Evolutionary conservation across 768 basidiomycete genomes (phyloP).

Genomic region (Trichaptum fuscoviolaceum): DNA sequence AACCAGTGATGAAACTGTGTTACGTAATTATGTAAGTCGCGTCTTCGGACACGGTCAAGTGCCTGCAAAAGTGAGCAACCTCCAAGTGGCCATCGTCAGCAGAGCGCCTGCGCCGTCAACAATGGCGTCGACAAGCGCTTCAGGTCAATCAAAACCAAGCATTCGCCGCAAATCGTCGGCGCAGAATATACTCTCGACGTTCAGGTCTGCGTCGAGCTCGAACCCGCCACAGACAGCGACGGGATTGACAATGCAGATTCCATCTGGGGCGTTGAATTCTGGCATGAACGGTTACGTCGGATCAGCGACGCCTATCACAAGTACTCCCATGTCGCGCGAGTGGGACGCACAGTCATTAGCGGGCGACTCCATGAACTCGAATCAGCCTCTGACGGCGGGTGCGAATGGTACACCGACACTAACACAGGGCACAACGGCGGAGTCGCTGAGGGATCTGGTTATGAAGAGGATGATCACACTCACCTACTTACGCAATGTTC

Average conservation of each 20-base stretch:
- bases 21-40: constrained; percentile 4
- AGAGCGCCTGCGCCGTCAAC: constrained; percentile 20
- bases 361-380: constrained; percentile 32
- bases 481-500: constrained; percentile 79
- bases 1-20: neutral
- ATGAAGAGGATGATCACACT: constrained; percentile 82
- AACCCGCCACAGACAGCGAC: constrained; percentile 2
- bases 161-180: constrained; percentile 86
- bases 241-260: constrained; percentile 4
- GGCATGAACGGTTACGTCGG: constrained; percentile 5
- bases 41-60: neutral
- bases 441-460: constrained; percentile 73
- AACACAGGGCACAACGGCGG: constrained; percentile 63
- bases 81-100: neutral
- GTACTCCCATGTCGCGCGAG: constrained; percentile 43
- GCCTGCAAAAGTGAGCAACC: neutral
- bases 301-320: constrained; percentile 27
- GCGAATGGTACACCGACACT: constrained; percentile 16
- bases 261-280: constrained; percentile 5
- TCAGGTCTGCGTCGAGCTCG: constrained; percentile 37
- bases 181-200: constrained; percentile 75
- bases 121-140: constrained; percentile 20
- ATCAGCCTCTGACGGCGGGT: constrained; percentile 5
- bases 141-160: constrained; percentile 37
- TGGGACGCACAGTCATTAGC: constrained; percentile 71